Evolutionary conservation across 495 filamentous ascomycete species (phyloP).

Genomic region (Xylaria scruposa): DNA sequence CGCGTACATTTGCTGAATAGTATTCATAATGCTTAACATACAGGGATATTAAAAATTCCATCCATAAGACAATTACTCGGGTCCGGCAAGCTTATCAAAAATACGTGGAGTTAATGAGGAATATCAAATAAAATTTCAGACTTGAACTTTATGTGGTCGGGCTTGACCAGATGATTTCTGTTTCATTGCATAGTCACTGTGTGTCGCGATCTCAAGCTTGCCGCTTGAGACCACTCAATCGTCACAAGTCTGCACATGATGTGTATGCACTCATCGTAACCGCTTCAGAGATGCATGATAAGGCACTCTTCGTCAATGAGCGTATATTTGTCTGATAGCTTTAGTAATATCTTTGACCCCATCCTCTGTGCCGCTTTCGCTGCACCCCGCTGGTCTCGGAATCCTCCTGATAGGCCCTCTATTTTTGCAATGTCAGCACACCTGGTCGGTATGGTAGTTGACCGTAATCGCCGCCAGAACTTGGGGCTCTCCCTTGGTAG

Average conservation of each 20-base stretch:
- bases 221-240: background rate
- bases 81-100: too few species aligned
- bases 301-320: background rate
- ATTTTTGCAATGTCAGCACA: slow-evolving; percentile 54
- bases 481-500: slow-evolving; percentile 59
- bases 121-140: too few species aligned
- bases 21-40: background rate
- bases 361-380: background rate
- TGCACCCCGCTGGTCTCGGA: background rate
- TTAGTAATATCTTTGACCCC: background rate
- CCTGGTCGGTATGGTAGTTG: slow-evolving; percentile 58
- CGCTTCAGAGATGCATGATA: background rate
- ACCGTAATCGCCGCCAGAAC: slow-evolving; percentile 47
- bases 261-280: background rate
- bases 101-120: too few species aligned
- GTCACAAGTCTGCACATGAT: background rate
- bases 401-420: background rate
- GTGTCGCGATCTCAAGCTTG: background rate
- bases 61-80: background rate
- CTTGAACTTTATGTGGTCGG: background rate
- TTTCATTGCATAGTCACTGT: background rate
- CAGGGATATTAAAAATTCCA: background rate
- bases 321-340: background rate
- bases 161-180: background rate
- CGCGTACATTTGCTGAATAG: background rate